Conservation (phyloP, 495 filamentous ascomycete species). For the Penicillium turbatum region DNA sequence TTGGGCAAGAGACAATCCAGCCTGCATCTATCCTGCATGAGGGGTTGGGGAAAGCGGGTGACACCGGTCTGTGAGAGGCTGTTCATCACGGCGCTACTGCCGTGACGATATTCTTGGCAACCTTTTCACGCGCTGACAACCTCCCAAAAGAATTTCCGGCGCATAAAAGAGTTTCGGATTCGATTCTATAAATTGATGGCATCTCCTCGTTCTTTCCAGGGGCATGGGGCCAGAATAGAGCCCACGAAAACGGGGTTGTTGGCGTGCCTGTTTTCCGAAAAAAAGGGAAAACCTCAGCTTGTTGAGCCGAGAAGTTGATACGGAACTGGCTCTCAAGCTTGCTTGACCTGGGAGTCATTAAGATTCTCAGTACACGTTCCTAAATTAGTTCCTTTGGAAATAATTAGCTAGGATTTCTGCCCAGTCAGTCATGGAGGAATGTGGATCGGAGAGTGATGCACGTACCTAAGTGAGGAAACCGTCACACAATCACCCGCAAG, state of each 20-base stretch:
- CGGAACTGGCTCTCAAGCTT: too few relatives aligned
- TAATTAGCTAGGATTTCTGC: not conserved
- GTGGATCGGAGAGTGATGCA: not conserved
- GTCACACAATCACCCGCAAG: constrained; percentile 3
- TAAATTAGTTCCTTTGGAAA: not conserved
- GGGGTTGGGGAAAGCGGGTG: constrained; percentile 8
- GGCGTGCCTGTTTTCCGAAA: not conserved
- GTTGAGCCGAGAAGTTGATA: too few relatives aligned
- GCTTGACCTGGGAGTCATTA: too few relatives aligned
- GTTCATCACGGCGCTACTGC: constrained; percentile 11
- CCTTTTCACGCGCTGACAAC: not conserved
- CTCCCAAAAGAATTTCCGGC: not conserved
- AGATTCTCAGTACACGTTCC: not conserved
- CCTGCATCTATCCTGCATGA: constrained; percentile 7
- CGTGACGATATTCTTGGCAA: constrained; percentile 13
- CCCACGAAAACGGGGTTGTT: not conserved
- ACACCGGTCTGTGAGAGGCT: constrained; percentile 10
- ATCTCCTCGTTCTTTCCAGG: not conserved
- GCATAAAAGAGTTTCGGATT: constrained; percentile 10
- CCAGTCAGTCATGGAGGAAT: not conserved
- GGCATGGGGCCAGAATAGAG: not conserved
- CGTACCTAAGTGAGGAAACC: not conserved
- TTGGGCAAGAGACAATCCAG: constrained; percentile 2
- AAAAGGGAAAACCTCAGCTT: too few relatives aligned
- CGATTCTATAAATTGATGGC: constrained; percentile 6